Evolutionary conservation across 768 basidiomycete genomes (phyloP).

Genomic region (Asterophora parasitica): DNA sequence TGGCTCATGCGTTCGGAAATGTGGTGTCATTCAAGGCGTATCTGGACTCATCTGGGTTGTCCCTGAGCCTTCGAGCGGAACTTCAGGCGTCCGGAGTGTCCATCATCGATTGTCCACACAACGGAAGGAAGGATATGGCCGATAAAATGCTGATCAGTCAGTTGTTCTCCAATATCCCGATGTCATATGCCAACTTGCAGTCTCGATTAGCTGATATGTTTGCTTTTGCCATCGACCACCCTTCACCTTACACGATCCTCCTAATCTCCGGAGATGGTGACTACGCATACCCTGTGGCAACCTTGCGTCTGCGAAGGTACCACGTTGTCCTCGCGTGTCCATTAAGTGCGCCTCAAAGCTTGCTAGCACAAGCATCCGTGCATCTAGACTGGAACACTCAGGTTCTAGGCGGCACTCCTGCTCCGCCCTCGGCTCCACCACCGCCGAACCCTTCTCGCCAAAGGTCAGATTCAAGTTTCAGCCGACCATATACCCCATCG

Average conservation of each 20-base stretch:
- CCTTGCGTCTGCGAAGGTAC: conserved; percentile 34
- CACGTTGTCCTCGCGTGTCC: conserved; percentile 36
- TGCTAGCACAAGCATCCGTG: conserved; percentile 43
- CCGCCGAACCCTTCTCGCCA: conserved; percentile 1
- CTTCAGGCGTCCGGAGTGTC: conserved; percentile 46
- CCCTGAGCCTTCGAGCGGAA: conserved; percentile 30
- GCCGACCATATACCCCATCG: conserved; percentile 1
- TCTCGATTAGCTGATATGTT: conserved; percentile 20
- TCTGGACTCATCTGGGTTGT: conserved; percentile 36
- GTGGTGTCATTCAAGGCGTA: conserved; percentile 52
- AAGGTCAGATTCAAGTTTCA: conserved; percentile 5
- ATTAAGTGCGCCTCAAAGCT: conserved; percentile 28
- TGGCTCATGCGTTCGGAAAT: conserved; percentile 43
- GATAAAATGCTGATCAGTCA: conserved; percentile 50
- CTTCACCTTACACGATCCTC: conserved; percentile 38
- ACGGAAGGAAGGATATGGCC: conserved; percentile 34
- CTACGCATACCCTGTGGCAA: conserved; percentile 41
- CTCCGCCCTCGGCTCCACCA: neutral
- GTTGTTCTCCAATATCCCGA: neutral
- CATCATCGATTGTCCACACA: conserved; percentile 34
- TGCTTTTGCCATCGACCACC: conserved; percentile 36
- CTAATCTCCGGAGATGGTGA: conserved; percentile 44
- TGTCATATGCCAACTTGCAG: neutral
- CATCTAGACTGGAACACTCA: conserved; percentile 43
- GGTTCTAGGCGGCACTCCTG: conserved; percentile 24